Percentiles rank a stretch among this genome's conserved stretches.
Conservation (phyloP, 345 rosid species). For the Dovyalis caffra region DNA sequence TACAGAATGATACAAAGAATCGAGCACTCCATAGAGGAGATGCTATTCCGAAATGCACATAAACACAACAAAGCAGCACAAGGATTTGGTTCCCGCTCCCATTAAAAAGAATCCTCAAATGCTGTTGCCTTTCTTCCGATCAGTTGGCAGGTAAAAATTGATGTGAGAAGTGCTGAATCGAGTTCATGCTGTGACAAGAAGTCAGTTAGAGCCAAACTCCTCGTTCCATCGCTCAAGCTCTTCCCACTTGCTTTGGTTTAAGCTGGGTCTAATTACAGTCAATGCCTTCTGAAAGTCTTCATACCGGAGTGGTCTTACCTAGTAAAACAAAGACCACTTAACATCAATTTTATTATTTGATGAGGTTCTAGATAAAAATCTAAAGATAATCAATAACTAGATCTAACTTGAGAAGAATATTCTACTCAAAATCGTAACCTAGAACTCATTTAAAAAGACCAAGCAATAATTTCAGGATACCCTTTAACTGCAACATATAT, state of each 20-base stretch:
- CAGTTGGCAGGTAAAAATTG: neutral
- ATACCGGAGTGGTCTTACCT: slow-evolving; percentile 78
- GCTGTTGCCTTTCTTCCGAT: neutral
- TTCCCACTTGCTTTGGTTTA: slow-evolving; percentile 87
- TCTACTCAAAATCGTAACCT: neutral
- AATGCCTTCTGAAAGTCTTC: slow-evolving; percentile 81
- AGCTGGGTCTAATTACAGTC: slow-evolving; percentile 85
- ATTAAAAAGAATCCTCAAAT: neutral
- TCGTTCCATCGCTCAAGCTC: slow-evolving; percentile 87
- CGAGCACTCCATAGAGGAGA: neutral
- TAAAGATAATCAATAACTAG: neutral
- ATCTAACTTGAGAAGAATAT: neutral
- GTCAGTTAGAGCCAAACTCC: slow-evolving; percentile 76
- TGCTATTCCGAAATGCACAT: neutral
- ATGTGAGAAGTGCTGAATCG: neutral
- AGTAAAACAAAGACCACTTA: slow-evolving; percentile 12
- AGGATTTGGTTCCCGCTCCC: neutral
- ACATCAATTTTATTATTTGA: neutral
- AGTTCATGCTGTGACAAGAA: neutral
- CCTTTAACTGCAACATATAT: too few relatives aligned
- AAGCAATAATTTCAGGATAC: neutral
- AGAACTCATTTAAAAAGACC: neutral
- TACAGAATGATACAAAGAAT: neutral
- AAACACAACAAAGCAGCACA: neutral
- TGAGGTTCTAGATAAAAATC: neutral